Percentiles rank a stretch among this genome's conserved stretches.
Evolutionary conservation across 257 asterid species (phyloP).

Genomic region (Pogostemon cablin): DNA sequence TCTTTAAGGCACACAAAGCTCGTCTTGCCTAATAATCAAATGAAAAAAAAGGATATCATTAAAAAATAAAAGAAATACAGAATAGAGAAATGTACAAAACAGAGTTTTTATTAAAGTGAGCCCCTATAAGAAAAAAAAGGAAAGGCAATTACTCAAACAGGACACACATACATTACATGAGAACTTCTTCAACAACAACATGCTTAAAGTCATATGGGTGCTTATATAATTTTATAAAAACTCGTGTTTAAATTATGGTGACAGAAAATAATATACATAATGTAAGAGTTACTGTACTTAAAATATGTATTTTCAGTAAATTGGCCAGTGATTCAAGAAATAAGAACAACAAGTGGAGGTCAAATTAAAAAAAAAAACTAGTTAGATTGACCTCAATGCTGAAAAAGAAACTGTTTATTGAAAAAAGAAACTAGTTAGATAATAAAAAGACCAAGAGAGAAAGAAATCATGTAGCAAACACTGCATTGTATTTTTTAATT

Average conservation of each 20-base stretch:
- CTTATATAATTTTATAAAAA: background rate
- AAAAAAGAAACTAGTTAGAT: background rate
- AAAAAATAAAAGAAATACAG: slow-evolving; percentile 3
- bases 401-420: slow-evolving; percentile 3
- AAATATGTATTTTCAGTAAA: background rate
- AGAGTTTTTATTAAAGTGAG: background rate
- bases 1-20: slow-evolving; percentile 94
- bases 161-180: slow-evolving; percentile 10
- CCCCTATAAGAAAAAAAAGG: slow-evolving; percentile 15
- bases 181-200: slow-evolving; percentile 10
- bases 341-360: background rate
- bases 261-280: background rate
- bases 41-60: slow-evolving; percentile 13
- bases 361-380: slow-evolving; percentile 23
- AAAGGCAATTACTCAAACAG: slow-evolving; percentile 22
- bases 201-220: background rate
- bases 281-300: background rate
- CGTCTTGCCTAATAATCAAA: slow-evolving; percentile 76
- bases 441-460: background rate
- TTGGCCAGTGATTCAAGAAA: slow-evolving; percentile 22
- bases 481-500: background rate
- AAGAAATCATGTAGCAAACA: background rate
- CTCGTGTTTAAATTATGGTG: background rate
- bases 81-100: background rate
- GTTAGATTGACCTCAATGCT: background rate